Conservation (phyloP, 805 yeast genomes). For the Cyberlindnera suaveolens region DNA sequence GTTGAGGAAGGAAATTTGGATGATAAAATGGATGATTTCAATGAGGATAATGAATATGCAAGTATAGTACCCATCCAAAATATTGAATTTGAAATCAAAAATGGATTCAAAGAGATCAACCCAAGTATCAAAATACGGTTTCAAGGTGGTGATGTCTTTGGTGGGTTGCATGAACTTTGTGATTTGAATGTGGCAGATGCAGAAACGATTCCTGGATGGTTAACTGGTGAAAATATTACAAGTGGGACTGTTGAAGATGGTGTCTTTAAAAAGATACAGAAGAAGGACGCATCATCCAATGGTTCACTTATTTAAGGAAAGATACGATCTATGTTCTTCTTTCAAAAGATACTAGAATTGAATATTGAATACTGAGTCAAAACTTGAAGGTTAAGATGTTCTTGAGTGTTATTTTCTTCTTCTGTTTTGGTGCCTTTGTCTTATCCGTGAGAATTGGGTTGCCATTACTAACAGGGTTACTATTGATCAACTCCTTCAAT, state of each 20-base stretch:
- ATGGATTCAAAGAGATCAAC: slow-evolving; percentile 20
- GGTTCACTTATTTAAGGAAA: background rate
- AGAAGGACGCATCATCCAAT: background rate
- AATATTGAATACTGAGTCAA: background rate
- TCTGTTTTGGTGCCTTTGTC: background rate
- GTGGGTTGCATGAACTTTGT: slow-evolving; percentile 68
- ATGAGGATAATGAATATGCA: slow-evolving; percentile 31
- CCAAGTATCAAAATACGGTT: slow-evolving; percentile 28
- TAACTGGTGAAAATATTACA: slow-evolving; percentile 68
- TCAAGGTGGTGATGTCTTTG: slow-evolving; percentile 68
- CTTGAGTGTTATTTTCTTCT: slow-evolving; percentile 1
- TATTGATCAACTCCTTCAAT: background rate
- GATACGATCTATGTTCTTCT: background rate
- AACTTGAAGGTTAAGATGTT: background rate
- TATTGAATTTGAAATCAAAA: slow-evolving; percentile 39
- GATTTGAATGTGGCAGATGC: slow-evolving; percentile 43
- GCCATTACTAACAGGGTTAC: background rate
- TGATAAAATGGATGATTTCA: slow-evolving; percentile 16
- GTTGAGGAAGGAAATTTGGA: slow-evolving; percentile 12
- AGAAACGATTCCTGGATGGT: slow-evolving; percentile 62
- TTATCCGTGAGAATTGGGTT: no score
- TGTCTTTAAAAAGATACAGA: background rate
- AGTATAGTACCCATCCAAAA: slow-evolving; percentile 56
- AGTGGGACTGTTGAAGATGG: slow-evolving; percentile 43
- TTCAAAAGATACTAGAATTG: background rate